phyloP scores from a whole-genome alignment of 208 protist genomes.

The Tritrichomonas musculus region DNA sequence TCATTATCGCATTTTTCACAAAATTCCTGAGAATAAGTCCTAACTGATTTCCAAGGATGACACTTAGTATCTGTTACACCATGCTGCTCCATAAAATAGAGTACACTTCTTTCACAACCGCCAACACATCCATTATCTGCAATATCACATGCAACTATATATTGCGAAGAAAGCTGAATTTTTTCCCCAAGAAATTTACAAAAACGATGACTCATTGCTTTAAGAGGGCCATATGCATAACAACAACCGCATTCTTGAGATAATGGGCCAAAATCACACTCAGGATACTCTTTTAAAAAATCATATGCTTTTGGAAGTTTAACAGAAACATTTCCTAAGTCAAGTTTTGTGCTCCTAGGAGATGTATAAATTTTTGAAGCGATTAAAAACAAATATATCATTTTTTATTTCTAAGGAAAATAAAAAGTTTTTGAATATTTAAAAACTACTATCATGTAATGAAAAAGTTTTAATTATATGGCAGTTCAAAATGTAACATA shows the following conservation, averaged over 20 bases:
- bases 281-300: neutral
- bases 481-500: too few relatives aligned
- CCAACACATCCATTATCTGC: neutral
- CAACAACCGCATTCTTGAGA: conserved; percentile 28
- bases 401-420: neutral
- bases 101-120: neutral
- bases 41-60: neutral
- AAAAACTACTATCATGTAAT: too few relatives aligned
- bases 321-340: neutral
- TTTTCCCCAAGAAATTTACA: neutral
- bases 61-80: conserved; percentile 13
- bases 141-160: conserved; percentile 12
- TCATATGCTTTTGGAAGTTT: neutral
- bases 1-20: neutral
- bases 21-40: neutral
- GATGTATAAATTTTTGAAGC: neutral
- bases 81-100: conserved; percentile 28
- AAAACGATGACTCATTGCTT: conserved; percentile 16
- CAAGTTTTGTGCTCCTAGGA: too few relatives aligned
- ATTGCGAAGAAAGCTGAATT: neutral
- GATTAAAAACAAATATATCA: neutral
- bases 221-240: conserved; percentile 20
- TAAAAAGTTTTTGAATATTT: too few relatives aligned
- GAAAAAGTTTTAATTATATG: too few relatives aligned
- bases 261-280: conserved; percentile 27